Percentiles rank a stretch among this genome's conserved stretches.
These are phyloP conservation scores for Lactarius hatsudake DNA, from an alignment of 768 basidiomycete genomes.

Conservation along the genomic window DNA sequence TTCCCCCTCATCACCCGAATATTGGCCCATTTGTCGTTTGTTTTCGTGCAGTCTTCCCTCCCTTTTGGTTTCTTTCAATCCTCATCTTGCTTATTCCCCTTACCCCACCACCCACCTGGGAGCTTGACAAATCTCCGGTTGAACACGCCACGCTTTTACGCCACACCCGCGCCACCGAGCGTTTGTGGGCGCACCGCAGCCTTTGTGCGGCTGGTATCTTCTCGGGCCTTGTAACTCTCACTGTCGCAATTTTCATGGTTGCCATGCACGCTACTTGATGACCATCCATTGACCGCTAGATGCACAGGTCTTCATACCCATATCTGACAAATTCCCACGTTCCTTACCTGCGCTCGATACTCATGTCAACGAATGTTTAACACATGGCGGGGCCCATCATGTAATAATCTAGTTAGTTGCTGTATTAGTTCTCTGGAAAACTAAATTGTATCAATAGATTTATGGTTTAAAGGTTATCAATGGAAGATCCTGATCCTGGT, in stretches of 20 bases:
- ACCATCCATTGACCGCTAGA: neutral
- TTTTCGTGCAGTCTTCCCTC: conserved; percentile 43
- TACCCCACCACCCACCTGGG: conserved; percentile 37
- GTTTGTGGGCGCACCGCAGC: conserved; percentile 45
- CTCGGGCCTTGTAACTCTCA: conserved; percentile 25
- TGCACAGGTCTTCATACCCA: neutral
- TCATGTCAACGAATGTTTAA: conserved; percentile 3
- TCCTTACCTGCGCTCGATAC: conserved; percentile 10
- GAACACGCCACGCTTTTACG: conserved; percentile 37
- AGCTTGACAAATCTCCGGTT: conserved; percentile 36
- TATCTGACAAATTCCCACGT: neutral
- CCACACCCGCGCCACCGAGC: conserved; percentile 38
- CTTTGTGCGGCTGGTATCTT: conserved; percentile 31
- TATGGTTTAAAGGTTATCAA: neutral
- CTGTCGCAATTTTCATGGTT: conserved; percentile 26
- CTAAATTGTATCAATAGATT: neutral
- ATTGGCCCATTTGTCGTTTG: neutral
- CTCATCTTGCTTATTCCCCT: conserved; percentile 43
- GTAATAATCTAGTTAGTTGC: neutral
- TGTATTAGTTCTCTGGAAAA: conserved; percentile 6
- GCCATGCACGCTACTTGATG: conserved; percentile 18
- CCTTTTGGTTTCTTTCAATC: conserved; percentile 46
- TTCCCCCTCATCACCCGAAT: neutral
- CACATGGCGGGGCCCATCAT: neutral
- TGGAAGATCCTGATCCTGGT: neutral